Conservation (phyloP, 768 basidiomycete genomes). For the Mycena venus region DNA sequence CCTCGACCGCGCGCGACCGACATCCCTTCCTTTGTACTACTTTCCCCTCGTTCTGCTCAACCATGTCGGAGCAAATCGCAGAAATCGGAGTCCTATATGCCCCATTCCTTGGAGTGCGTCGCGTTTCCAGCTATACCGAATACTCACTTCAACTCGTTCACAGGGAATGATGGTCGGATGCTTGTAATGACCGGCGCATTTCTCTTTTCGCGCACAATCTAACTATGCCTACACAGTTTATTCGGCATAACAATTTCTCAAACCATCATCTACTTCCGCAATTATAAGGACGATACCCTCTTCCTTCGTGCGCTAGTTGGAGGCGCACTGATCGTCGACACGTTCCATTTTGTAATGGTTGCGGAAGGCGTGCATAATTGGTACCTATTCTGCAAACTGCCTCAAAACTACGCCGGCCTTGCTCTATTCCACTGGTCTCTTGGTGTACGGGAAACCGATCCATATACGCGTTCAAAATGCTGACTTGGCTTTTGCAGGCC, state of each 20-base stretch:
- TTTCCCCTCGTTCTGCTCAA: not conserved
- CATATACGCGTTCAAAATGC: not conserved
- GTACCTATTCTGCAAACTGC: constrained; percentile 28
- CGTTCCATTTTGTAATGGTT: constrained; percentile 29
- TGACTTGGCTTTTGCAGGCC: constrained; percentile 1
- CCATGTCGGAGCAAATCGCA: not conserved
- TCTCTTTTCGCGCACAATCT: not conserved
- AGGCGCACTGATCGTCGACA: constrained; percentile 25
- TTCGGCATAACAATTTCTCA: constrained; percentile 29
- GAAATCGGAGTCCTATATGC: constrained; percentile 5
- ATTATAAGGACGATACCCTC: constrained; percentile 19
- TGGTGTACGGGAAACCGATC: not conserved
- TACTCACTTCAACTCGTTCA: not conserved
- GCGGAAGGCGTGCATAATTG: constrained; percentile 28
- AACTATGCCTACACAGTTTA: not conserved
- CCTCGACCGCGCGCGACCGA: too few relatives aligned
- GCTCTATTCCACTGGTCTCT: constrained; percentile 26
- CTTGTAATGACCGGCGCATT: not conserved
- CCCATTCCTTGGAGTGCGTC: not conserved
- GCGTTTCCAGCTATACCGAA: not conserved
- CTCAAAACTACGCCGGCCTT: constrained; percentile 24
- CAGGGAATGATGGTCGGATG: constrained; percentile 18
- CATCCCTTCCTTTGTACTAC: not conserved
- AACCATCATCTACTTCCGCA: constrained; percentile 25
- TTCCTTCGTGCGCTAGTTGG: constrained; percentile 10